Percentiles rank a stretch among this genome's conserved stretches.
Conservation (phyloP, 306 rosid species). For the Rosa lucieae region DNA sequence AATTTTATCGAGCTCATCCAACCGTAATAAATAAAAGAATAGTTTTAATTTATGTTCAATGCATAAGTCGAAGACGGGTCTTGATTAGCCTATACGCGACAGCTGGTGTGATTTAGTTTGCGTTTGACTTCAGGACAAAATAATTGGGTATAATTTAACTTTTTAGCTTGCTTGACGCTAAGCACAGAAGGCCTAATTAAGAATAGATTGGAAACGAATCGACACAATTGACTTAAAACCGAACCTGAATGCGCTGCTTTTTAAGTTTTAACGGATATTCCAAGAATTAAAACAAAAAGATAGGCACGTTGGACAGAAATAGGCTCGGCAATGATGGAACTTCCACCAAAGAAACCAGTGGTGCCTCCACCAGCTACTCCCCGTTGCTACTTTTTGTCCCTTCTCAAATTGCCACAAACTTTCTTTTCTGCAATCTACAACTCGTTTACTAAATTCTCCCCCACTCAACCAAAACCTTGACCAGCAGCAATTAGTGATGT, state of each 20-base stretch:
- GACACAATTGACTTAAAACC: neutral
- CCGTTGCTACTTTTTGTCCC: neutral
- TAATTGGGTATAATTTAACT: too few species aligned
- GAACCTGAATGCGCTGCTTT: neutral
- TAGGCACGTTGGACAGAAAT: neutral
- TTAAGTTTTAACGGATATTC: neutral
- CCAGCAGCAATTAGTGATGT: neutral
- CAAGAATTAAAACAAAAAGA: neutral
- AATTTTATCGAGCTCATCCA: too few species aligned
- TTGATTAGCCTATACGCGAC: too few species aligned
- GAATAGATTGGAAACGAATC: neutral
- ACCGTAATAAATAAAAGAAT: too few species aligned
- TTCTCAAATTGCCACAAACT: neutral
- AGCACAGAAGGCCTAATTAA: neutral
- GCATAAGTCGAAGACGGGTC: too few species aligned
- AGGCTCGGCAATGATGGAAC: neutral
- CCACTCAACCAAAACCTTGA: neutral
- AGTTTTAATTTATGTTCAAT: too few species aligned
- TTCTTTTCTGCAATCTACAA: neutral
- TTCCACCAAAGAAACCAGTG: neutral
- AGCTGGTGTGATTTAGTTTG: too few species aligned
- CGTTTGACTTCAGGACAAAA: too few species aligned
- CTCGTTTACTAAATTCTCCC: neutral
- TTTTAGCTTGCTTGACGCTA: too few species aligned
- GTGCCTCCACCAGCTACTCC: neutral